phyloP scores from a whole-genome alignment of 495 filamentous ascomycete species.

The Neurospora sp. region DNA sequence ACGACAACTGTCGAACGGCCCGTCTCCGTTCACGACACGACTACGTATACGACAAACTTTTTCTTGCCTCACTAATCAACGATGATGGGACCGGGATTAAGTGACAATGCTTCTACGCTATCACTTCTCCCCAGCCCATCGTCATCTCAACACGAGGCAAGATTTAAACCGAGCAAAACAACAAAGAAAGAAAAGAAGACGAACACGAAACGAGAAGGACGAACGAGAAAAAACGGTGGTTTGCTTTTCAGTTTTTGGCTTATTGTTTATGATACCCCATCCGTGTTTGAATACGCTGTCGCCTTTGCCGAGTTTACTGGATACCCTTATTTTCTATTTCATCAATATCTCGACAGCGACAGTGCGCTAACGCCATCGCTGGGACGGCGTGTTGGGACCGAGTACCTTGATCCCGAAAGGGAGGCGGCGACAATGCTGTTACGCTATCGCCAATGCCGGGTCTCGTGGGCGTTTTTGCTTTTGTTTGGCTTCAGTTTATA shows the following conservation, averaged over 20 bases:
- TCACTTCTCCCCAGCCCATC: slow-evolving; percentile 10
- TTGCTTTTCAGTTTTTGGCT: slow-evolving; percentile 10
- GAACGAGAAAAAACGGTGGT: slow-evolving; percentile 1
- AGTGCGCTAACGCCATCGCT: slow-evolving; percentile 51
- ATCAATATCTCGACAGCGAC: slow-evolving; percentile 36
- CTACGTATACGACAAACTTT: neutral
- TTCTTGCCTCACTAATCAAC: neutral
- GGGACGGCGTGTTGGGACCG: slow-evolving; percentile 46
- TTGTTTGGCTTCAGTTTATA: neutral
- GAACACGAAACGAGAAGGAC: neutral
- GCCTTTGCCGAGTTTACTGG: slow-evolving; percentile 10
- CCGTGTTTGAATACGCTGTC: slow-evolving; percentile 42
- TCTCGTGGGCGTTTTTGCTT: slow-evolving; percentile 40
- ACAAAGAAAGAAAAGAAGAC: neutral
- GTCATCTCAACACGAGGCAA: neutral
- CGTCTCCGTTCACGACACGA: neutral
- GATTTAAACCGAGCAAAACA: neutral
- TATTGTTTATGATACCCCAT: slow-evolving; percentile 46
- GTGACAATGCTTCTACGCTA: slow-evolving; percentile 38
- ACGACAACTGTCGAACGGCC: neutral
- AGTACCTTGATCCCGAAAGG: slow-evolving; percentile 15
- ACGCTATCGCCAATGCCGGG: slow-evolving; percentile 42
- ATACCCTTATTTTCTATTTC: slow-evolving; percentile 7
- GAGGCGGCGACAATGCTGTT: slow-evolving; percentile 40
- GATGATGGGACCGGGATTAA: slow-evolving; percentile 3